Percentiles rank a stretch among this genome's conserved stretches.
Evolutionary conservation across 768 basidiomycete genomes (phyloP).

Genomic region (Megacollybia marginata): DNA sequence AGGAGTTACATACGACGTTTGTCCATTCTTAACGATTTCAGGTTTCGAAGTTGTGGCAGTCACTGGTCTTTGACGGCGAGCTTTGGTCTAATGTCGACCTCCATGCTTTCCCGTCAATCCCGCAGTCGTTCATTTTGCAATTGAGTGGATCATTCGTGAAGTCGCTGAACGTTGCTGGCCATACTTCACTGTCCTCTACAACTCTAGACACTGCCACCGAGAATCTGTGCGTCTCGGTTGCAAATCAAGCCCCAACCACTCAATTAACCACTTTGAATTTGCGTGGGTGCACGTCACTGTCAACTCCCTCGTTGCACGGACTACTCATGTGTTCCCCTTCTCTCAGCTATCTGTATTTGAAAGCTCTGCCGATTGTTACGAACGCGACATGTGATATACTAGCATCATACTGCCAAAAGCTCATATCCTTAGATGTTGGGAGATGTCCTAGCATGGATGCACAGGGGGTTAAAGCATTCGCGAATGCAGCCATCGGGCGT

Average conservation of each 20-base stretch:
- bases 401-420: conserved; percentile 43
- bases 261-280: conserved; percentile 67
- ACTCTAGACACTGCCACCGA: conserved; percentile 47
- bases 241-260: conserved; percentile 37
- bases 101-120: conserved; percentile 50
- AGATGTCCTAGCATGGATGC: conserved; percentile 65
- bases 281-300: conserved; percentile 62
- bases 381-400: conserved; percentile 71
- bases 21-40: conserved; percentile 19
- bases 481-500: conserved; percentile 34
- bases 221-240: conserved; percentile 40
- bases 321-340: conserved; percentile 60
- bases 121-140: conserved; percentile 41
- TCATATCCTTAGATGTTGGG: conserved; percentile 61
- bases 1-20: conserved; percentile 18
- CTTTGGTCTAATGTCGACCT: conserved; percentile 72
- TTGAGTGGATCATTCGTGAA: conserved; percentile 63
- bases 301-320: conserved; percentile 59
- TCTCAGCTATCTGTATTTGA: conserved; percentile 53
- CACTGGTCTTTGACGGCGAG: conserved; percentile 76
- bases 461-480: conserved; percentile 47
- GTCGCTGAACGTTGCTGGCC: conserved; percentile 56
- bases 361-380: conserved; percentile 61
- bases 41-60: conserved; percentile 75
- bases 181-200: conserved; percentile 40